A percentile compares a stretch with the other conserved stretches of the same genome.
Evolutionary conservation across 2,329 filamentous ascomycete species (phyloP).

Genomic region (Tympanopsis confertula): DNA sequence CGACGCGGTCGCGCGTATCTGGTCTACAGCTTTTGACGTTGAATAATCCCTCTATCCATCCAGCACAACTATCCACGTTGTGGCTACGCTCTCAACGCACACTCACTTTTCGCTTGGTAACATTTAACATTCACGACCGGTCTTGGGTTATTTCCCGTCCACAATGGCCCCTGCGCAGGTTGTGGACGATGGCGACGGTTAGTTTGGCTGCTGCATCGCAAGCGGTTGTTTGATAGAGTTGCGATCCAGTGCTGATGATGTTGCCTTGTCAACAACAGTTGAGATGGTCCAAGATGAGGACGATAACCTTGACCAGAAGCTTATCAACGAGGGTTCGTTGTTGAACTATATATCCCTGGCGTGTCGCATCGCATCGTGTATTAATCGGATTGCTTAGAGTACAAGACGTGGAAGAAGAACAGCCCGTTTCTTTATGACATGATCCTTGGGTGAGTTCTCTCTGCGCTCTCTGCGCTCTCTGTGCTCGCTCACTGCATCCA

Average conservation of each 20-base stretch:
- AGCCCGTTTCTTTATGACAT: slow-evolving; percentile 96
- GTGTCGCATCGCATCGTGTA: background rate
- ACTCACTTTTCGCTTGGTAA: too few relatives aligned
- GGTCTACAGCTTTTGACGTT: too few relatives aligned
- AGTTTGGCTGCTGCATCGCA: slow-evolving; percentile 7
- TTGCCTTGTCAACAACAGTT: slow-evolving; percentile 16
- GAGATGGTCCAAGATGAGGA: slow-evolving; percentile 41
- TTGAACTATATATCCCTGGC: background rate
- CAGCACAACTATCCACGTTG: too few relatives aligned
- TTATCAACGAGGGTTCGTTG: slow-evolving; percentile 75
- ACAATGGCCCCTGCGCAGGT: slow-evolving; percentile 35
- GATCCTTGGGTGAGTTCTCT: slow-evolving; percentile 59
- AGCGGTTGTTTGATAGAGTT: slow-evolving; percentile 1
- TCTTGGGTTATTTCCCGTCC: too few relatives aligned
- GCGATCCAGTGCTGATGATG: slow-evolving; percentile 2
- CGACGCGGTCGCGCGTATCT: too few relatives aligned
- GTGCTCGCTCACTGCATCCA: background rate
- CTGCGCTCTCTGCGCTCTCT: slow-evolving; percentile 3
- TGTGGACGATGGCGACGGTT: slow-evolving; percentile 37
- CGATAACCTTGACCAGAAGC: slow-evolving; percentile 67
- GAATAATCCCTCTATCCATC: too few relatives aligned
- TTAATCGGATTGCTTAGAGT: slow-evolving; percentile 49
- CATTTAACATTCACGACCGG: too few relatives aligned
- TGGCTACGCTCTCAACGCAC: too few relatives aligned
- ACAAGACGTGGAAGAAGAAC: slow-evolving; percentile 99